phyloP scores from a whole-genome alignment of 176 grass and related monocot species.

The Thalia dealbata region DNA sequence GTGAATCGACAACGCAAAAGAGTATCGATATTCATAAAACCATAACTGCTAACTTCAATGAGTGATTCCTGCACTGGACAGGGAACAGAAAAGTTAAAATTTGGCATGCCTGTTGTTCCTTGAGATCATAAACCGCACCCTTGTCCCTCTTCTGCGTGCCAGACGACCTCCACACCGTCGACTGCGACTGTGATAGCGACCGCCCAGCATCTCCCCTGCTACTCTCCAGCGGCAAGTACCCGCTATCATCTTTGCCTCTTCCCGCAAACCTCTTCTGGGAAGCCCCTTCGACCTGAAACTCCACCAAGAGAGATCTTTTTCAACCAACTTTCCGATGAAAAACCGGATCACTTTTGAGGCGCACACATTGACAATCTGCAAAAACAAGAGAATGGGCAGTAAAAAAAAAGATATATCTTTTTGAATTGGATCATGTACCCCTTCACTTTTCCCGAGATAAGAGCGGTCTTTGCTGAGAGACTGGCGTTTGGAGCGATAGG shows the following conservation, averaged over 20 bases:
- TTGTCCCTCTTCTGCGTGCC: conserved; percentile 29
- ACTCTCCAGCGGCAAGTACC: neutral
- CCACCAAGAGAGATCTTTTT: neutral
- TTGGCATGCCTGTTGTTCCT: conserved; percentile 40
- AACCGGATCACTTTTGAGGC: neutral
- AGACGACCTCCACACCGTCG: conserved; percentile 14
- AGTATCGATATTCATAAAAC: neutral
- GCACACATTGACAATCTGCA: neutral
- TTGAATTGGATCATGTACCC: neutral
- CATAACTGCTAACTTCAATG: neutral
- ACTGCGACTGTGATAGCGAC: conserved; percentile 15
- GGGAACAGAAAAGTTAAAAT: neutral
- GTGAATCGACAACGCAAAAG: neutral
- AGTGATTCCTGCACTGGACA: neutral
- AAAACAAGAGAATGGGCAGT: neutral
- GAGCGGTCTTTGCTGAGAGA: neutral
- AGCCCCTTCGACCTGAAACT: conserved; percentile 32
- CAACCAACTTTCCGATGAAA: neutral
- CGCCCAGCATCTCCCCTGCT: conserved; percentile 20
- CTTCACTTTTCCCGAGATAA: neutral
- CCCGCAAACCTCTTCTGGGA: conserved; percentile 51
- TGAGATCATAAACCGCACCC: conserved; percentile 38
- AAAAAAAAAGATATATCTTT: neutral
- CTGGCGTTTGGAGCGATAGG: neutral
- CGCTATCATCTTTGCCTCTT: conserved; percentile 20